phyloP scores from a whole-genome alignment of 2,329 filamentous ascomycete genomes.

The Trichoderma sp. region DNA sequence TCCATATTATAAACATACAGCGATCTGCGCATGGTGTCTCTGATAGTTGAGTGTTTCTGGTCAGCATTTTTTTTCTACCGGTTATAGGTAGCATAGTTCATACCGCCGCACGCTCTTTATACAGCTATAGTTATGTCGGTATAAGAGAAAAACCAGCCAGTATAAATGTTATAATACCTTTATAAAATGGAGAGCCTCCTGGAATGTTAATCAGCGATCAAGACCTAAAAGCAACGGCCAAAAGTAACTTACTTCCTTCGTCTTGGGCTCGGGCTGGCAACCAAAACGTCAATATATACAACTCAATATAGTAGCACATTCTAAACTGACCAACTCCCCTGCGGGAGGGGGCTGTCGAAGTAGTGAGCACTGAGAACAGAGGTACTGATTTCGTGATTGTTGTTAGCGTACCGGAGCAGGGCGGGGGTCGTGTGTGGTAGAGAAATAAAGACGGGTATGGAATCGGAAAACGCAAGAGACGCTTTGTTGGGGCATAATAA shows the following conservation, averaged over 20 bases:
- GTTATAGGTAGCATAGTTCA: background rate
- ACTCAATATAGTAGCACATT: background rate
- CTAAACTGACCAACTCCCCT: background rate
- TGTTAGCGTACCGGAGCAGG: background rate
- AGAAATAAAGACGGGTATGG: too few species aligned
- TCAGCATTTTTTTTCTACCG: background rate
- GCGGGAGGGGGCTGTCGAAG: background rate
- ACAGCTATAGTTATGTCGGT: background rate
- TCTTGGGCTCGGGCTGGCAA: background rate
- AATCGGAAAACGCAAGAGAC: too few species aligned
- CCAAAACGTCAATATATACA: background rate
- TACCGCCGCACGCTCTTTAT: background rate
- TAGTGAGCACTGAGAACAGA: background rate
- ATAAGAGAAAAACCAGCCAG: background rate
- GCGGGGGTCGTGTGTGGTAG: too few species aligned
- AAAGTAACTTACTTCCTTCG: background rate
- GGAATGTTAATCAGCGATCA: background rate
- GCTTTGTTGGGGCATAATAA: too few species aligned
- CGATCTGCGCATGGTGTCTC: background rate
- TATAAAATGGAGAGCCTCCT: background rate
- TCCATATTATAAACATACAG: too few species aligned
- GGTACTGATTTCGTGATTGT: background rate
- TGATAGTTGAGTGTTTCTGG: background rate
- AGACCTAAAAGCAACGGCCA: background rate
- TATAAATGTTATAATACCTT: background rate